Conservation (phyloP, 257 asterid genomes). For the Gentiana macrophylla region DNA sequence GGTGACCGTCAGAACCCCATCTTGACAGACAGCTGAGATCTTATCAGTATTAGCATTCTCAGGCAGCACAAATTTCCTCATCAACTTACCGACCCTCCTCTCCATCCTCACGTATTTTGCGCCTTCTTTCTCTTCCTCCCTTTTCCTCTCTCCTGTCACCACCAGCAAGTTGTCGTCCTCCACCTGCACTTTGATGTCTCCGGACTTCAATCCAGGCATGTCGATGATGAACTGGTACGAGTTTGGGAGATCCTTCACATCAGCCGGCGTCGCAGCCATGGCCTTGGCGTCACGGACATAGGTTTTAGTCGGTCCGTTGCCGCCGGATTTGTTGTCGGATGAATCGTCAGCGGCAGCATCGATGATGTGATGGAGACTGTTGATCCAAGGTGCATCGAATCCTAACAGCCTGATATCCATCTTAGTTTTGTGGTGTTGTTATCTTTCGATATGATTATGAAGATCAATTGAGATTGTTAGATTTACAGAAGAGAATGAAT, state of each 20-base stretch:
- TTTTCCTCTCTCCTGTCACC: conserved; percentile 57
- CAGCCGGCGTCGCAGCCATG: conserved; percentile 79
- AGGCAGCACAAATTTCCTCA: conserved; percentile 75
- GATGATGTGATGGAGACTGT: conserved; percentile 1
- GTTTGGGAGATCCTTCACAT: conserved; percentile 44
- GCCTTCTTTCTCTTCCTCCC: conserved; percentile 44
- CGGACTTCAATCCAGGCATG: conserved; percentile 73
- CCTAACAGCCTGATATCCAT: conserved; percentile 4
- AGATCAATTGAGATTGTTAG: too few relatives aligned
- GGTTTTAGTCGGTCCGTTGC: conserved; percentile 35
- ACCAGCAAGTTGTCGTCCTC: conserved; percentile 53
- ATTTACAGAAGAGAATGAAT: too few relatives aligned
- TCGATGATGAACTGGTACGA: conserved; percentile 54
- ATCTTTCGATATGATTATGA: too few relatives aligned
- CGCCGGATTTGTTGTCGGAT: conserved; percentile 17
- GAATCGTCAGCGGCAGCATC: conserved; percentile 6
- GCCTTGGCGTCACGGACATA: conserved; percentile 70
- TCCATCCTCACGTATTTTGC: conserved; percentile 62
- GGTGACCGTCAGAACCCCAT: conserved; percentile 66
- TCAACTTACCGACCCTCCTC: conserved; percentile 53
- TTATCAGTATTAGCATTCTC: conserved; percentile 58
- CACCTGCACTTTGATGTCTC: conserved; percentile 62
- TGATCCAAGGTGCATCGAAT: neutral
- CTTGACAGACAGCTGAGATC: conserved; percentile 59
- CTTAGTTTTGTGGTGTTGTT: neutral